A percentile compares a stretch with the other conserved stretches of the same genome.
phyloP scores from a whole-genome alignment of 1,284 basidiomycete species.

The Austroboletus rostrupii region DNA sequence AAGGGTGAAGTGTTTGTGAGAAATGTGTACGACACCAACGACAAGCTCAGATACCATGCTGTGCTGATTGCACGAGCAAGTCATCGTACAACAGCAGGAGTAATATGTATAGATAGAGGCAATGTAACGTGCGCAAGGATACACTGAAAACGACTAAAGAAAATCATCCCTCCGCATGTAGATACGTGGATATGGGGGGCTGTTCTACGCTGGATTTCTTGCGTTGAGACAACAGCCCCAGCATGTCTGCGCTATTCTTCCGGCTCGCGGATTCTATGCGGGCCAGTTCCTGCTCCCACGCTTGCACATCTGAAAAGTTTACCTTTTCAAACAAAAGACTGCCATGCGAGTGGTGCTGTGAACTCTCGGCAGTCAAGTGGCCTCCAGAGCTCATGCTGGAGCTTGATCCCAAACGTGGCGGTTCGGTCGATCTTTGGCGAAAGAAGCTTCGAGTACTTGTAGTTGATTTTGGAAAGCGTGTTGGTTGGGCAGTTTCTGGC shows the following conservation, averaged over 20 bases:
- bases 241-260: slow-evolving; percentile 54
- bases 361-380: slow-evolving; percentile 26
- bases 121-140: slow-evolving; percentile 8
- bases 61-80: no score
- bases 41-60: no score
- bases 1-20: not conserved
- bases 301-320: slow-evolving; percentile 44
- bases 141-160: not conserved
- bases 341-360: slow-evolving; percentile 10
- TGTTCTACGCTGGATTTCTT: slow-evolving; percentile 32
- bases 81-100: slow-evolving; percentile 1
- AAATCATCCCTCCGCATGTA: slow-evolving; percentile 29
- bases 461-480: slow-evolving; percentile 11
- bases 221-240: slow-evolving; percentile 52
- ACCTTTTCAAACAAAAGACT: slow-evolving; percentile 26
- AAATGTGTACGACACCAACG: not conserved
- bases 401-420: slow-evolving; percentile 23
- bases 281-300: slow-evolving; percentile 75
- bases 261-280: slow-evolving; percentile 64
- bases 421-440: slow-evolving; percentile 22
- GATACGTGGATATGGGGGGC: slow-evolving; percentile 21
- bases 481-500: slow-evolving; percentile 30
- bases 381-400: slow-evolving; percentile 33
- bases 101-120: not conserved
- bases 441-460: slow-evolving; percentile 17